Evolutionary conservation across 1,139 yeast genomes (phyloP), one percentile per base, ranked within the genome.

Genomic region (Blastobotrys aristatus): DNA sequence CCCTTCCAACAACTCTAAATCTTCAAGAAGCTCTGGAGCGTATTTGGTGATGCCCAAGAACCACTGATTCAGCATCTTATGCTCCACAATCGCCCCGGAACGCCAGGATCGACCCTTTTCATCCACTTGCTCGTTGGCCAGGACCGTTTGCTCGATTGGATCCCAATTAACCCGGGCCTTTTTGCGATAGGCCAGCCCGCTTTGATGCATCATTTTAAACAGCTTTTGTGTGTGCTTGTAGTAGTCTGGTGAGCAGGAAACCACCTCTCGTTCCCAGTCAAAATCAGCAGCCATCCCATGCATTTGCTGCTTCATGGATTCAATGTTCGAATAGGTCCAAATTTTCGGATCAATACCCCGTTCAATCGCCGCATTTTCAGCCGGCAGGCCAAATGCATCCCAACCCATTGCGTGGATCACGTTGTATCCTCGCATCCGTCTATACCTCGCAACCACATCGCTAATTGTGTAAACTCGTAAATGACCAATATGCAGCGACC

Each of bases 371-470:
- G 98, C 98, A 66, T 92, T 92, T 63, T 92, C 98, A 0, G 98
- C 98, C 0, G 98, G 98, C 35, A 92, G 72, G 0, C 98, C 98
- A 72, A 92, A 92, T 0, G 97, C 96, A 71, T 92, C 98, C 97
- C 97, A 92, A 0, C 98, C 98, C 95, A 92, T 90, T 0, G 98
- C 97, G 63, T 92, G 96, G 4, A 90, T 74, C 16, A 90, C 96
- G 38, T 81, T 70, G 54, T 74, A 77, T 0, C 96, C 97, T 49
- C 76, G 77, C 67, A 86, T 75, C 53, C 94, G 71, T 57, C 87
- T 78, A 65, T 78, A 92, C 55, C 97, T 70, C 1, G 95, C 78
- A 34, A 92, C 64, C 1, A 82, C 84, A 64, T 92, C 98, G 59
- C 92, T 82, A 37, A 92, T 88, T 1, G 96, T 85, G 65, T 87